Base-by-base conservation (phyloP, 257 asterid species). In the Plectranthus barbatus region DNA sequence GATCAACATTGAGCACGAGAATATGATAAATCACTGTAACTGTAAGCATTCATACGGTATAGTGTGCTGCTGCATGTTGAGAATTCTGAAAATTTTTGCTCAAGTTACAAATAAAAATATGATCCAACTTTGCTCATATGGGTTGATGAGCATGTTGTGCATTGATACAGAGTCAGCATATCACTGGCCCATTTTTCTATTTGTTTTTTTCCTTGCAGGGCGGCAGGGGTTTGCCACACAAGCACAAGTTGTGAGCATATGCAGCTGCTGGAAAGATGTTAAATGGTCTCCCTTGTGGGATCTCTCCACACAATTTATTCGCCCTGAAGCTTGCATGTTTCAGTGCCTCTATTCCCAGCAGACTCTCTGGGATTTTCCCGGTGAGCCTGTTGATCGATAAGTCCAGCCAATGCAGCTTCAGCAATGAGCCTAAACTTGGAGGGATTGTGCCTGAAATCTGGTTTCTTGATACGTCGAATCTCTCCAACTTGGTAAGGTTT, bases 161-260 rank as follows among this genome's bases (percentile, higher is more conserved):
- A 52, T 52, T 34, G 59, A 12, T 51, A 53, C 42, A 39, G 78
- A 72, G 95, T 83, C 92, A 81, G 89, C 89, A 75, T 75, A 68
- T 78, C 72, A 85, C 91, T 83, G 93, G 83, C 90, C 77, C 81
- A 64, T 77, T 63, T 37, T 31, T 33, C 61, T 62, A 45, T 34
- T 41, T 41, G 52, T 52, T 75, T 51, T 23, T 80, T 29, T 72
- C 85, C 80, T 67, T 86, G 71, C 99, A 92, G 41, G 86, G 79
- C 6, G 81, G 83, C 77, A 92, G 65, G 0, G 99, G 99, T 58
- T 78, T 86, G 34, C 88, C 97, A 74, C 99, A 92, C 77, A 92
- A 74, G 68, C 99, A 86, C 72, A 77, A 52, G 62, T 92, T 89
- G 49, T 89, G 88, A 51, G 86, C 85, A 78, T 92, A 92, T 45